These are phyloP conservation scores for Dictyostelium purpureum DNA, from an alignment of 78 protist genomes.

Conservation along the genomic window DNA sequence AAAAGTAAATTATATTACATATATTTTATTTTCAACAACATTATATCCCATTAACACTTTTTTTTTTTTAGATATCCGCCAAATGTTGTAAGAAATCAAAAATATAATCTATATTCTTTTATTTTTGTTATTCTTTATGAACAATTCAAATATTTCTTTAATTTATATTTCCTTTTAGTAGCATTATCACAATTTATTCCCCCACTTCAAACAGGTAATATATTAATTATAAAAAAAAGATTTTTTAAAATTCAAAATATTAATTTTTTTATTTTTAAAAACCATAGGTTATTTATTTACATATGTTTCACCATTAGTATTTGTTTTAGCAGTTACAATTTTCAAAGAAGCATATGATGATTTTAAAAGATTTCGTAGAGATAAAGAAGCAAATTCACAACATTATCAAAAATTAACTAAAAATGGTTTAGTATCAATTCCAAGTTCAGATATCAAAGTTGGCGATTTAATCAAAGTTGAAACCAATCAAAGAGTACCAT, in stretches of 20 bases:
- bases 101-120: constrained; percentile 87
- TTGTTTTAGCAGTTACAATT: constrained; percentile 92
- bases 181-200: constrained; percentile 97
- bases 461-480: constrained; percentile 89
- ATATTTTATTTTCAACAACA: not conserved
- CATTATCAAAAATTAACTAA: constrained; percentile 79
- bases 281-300: constrained; percentile 93
- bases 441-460: constrained; percentile 82
- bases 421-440: constrained; percentile 74
- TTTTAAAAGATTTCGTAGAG: constrained; percentile 89
- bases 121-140: constrained; percentile 91
- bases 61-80: constrained; percentile 81
- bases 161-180: constrained; percentile 94
- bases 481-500: constrained; percentile 91
- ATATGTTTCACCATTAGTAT: constrained; percentile 95
- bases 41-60: not conserved
- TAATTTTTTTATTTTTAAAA: not conserved
- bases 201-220: constrained; percentile 79
- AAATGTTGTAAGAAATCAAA: constrained; percentile 91
- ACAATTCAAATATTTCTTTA: constrained; percentile 96
- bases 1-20: not conserved
- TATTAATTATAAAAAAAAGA: not conserved
- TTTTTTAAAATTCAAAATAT: not conserved
- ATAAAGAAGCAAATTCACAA: constrained; percentile 91
- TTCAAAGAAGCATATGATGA: constrained; percentile 96